These are phyloP conservation scores for Colletotrichum orbiculare DNA, from an alignment of 2,329 filamentous ascomycete genomes.

Conservation along the genomic window DNA sequence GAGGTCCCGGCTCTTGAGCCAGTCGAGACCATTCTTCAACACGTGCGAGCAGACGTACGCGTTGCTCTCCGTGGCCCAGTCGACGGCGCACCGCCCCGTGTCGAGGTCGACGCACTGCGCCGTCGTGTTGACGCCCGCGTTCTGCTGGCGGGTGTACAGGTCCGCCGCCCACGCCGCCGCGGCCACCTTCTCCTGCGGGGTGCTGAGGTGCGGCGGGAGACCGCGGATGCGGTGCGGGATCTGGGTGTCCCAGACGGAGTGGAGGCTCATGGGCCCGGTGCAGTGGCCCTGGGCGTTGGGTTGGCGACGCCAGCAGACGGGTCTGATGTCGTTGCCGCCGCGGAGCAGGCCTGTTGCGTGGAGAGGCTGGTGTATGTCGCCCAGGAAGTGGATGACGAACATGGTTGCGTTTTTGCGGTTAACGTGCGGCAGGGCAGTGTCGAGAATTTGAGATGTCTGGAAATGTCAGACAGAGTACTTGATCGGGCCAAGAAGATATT, in stretches of 20 bases:
- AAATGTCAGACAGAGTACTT: neutral
- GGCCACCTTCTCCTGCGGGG: conserved; percentile 28
- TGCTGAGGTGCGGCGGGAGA: conserved; percentile 23
- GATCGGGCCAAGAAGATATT: neutral
- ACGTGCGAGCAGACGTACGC: conserved; percentile 33
- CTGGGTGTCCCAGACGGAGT: conserved; percentile 37
- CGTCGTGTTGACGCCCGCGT: conserved; percentile 12
- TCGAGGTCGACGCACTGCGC: conserved; percentile 31
- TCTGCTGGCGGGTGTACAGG: conserved; percentile 17
- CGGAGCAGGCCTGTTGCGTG: conserved; percentile 36
- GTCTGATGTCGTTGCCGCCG: conserved; percentile 37
- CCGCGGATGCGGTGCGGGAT: conserved; percentile 35
- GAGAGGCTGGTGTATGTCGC: conserved; percentile 37
- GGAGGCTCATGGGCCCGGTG: conserved; percentile 33
- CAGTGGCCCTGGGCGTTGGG: conserved; percentile 22
- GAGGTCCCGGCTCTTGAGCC: conserved; percentile 25
- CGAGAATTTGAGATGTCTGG: conserved; percentile 33
- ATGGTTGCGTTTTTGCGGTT: conserved; percentile 38
- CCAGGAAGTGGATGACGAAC: conserved; percentile 39
- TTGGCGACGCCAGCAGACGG: conserved; percentile 35
- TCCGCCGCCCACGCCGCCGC: conserved; percentile 29
- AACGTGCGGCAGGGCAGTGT: conserved; percentile 42
- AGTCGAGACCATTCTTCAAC: conserved; percentile 18
- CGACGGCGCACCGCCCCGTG: conserved; percentile 10
- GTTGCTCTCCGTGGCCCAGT: conserved; percentile 33